Conservation (phyloP, 768 basidiomycete genomes). For the Boletus coccyginus region DNA sequence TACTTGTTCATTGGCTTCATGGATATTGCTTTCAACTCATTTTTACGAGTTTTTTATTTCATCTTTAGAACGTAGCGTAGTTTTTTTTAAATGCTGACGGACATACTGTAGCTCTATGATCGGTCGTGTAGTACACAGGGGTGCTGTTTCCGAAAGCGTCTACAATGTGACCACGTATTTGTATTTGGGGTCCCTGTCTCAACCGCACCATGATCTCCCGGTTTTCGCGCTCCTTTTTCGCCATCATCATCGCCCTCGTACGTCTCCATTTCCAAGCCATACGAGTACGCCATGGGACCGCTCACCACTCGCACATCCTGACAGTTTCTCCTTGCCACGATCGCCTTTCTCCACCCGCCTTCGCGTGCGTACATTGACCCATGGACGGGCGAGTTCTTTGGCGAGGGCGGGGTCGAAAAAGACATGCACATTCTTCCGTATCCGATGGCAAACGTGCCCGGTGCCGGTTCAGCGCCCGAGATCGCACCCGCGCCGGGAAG, state of each 20-base stretch:
- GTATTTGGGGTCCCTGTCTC: neutral
- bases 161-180: neutral
- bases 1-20: slow-evolving; percentile 1
- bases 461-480: too few species aligned
- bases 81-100: too few species aligned
- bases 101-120: slow-evolving; percentile 1
- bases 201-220: slow-evolving; percentile 37
- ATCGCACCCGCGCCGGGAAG: neutral
- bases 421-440: slow-evolving; percentile 26
- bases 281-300: neutral
- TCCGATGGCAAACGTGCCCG: neutral
- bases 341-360: slow-evolving; percentile 69
- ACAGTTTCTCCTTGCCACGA: slow-evolving; percentile 58
- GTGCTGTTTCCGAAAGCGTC: too few species aligned
- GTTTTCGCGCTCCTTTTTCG: slow-evolving; percentile 54
- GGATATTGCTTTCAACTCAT: neutral
- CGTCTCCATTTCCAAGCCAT: slow-evolving; percentile 17
- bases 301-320: neutral
- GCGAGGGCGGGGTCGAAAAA: slow-evolving; percentile 53
- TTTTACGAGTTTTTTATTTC: neutral
- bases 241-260: slow-evolving; percentile 46
- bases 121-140: too few species aligned
- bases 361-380: slow-evolving; percentile 68
- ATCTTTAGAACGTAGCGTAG: slow-evolving; percentile 1
- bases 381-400: slow-evolving; percentile 67